phyloP scores from a whole-genome alignment of 1,139 yeast genomes.

The Geotrichum fermentans region DNA sequence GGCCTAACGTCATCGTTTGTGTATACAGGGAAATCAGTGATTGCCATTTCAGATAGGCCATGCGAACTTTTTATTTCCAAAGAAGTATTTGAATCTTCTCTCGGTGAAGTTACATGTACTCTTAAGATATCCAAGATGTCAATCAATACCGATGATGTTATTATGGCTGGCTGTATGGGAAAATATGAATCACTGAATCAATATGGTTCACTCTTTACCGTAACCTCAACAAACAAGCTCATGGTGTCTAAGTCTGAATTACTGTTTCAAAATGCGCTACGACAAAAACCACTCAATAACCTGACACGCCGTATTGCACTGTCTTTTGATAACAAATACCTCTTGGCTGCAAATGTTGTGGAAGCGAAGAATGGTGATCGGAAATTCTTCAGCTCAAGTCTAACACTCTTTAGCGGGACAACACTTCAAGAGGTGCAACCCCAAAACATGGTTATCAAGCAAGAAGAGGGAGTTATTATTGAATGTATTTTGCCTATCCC shows the following conservation, averaged over 20 bases:
- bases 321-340: background rate
- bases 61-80: background rate
- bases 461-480: background rate
- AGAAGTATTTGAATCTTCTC: background rate
- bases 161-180: background rate
- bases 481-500: background rate
- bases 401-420: background rate
- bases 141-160: background rate
- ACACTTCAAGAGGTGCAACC: background rate
- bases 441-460: background rate
- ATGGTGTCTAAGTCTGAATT: background rate
- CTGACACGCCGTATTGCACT: background rate
- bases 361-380: background rate
- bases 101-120: background rate
- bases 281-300: background rate
- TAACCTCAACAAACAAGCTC: background rate
- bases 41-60: background rate
- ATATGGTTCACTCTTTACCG: background rate
- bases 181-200: background rate
- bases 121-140: background rate
- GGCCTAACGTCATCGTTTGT: background rate
- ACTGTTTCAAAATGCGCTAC: background rate
- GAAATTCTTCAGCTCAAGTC: background rate
- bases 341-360: background rate
- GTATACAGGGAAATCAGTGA: background rate